These are phyloP conservation scores for Fusarium concolor DNA, from an alignment of 2,329 filamentous ascomycete species.

Conservation along the genomic window DNA sequence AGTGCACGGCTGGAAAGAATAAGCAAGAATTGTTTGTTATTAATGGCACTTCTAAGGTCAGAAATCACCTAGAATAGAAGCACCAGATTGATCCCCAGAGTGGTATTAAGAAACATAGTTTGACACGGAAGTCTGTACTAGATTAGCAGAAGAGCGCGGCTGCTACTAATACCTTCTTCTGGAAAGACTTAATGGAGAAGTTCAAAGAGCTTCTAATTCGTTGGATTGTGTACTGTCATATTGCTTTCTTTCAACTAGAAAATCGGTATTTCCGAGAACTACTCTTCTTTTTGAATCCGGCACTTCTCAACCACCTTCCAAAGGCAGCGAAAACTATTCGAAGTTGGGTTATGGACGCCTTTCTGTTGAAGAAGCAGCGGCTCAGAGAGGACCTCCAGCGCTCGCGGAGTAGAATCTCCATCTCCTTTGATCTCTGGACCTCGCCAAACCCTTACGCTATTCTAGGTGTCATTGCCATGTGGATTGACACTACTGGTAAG, in stretches of 20 bases:
- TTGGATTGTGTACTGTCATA: not conserved
- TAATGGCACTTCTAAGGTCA: not conserved
- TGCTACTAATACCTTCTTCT: not conserved
- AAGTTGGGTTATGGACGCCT: not conserved
- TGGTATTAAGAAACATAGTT: not conserved
- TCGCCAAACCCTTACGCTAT: not conserved
- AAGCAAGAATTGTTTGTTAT: not conserved
- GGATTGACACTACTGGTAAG: not conserved
- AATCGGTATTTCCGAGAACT: not conserved
- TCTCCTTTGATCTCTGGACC: not conserved
- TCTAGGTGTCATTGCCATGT: not conserved
- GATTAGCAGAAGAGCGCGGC: not conserved
- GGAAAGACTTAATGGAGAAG: not conserved
- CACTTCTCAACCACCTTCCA: not conserved
- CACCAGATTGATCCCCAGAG: not conserved
- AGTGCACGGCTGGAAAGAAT: not conserved
- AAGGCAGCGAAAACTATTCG: not conserved
- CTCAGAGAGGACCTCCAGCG: not conserved
- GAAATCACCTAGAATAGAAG: not conserved
- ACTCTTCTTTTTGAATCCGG: not conserved
- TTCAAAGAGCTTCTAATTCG: not conserved
- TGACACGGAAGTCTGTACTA: not conserved
- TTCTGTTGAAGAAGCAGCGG: not conserved
- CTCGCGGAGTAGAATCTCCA: not conserved
- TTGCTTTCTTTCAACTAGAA: not conserved